phyloP scores from a whole-genome alignment of 805 yeast species.

The Sungouiozyma ichnusensis region DNA sequence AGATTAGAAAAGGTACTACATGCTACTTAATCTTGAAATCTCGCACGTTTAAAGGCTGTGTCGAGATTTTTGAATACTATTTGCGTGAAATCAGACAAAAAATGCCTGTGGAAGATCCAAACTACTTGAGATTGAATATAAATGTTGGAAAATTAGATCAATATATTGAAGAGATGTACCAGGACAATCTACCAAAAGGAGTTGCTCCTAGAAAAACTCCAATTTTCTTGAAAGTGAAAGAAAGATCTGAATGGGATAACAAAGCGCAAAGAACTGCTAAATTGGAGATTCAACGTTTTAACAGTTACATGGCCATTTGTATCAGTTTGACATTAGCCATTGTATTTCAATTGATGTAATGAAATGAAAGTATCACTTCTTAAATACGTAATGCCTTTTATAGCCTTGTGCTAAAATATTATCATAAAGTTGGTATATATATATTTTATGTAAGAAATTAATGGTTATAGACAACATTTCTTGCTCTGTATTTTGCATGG shows the following conservation, averaged over 20 bases:
- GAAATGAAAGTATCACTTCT: not conserved
- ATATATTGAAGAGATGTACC: slow-evolving; percentile 69
- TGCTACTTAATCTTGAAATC: slow-evolving; percentile 63
- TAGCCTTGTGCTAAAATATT: no score
- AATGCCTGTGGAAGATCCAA: slow-evolving; percentile 73
- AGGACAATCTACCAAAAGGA: slow-evolving; percentile 48
- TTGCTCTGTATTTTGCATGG: no score
- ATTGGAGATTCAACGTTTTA: not conserved
- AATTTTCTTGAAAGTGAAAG: slow-evolving; percentile 31
- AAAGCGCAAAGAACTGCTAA: slow-evolving; percentile 7
- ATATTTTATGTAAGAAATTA: not conserved
- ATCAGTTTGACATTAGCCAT: not conserved
- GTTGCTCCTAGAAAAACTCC: slow-evolving; percentile 33
- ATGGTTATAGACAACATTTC: no score
- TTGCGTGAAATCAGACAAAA: slow-evolving; percentile 67
- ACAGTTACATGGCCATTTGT: not conserved
- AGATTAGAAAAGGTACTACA: slow-evolving; percentile 85
- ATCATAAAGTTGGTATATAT: not conserved
- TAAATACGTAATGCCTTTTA: no score
- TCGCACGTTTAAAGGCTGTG: slow-evolving; percentile 65
- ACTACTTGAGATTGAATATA: slow-evolving; percentile 72
- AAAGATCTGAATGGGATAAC: slow-evolving; percentile 36
- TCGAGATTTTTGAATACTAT: slow-evolving; percentile 65
- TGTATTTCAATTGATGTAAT: not conserved
- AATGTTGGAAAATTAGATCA: slow-evolving; percentile 84